These are phyloP conservation scores for Juglanconis oblonga DNA, from an alignment of 2,329 filamentous ascomycete genomes.

Conservation along the genomic window DNA sequence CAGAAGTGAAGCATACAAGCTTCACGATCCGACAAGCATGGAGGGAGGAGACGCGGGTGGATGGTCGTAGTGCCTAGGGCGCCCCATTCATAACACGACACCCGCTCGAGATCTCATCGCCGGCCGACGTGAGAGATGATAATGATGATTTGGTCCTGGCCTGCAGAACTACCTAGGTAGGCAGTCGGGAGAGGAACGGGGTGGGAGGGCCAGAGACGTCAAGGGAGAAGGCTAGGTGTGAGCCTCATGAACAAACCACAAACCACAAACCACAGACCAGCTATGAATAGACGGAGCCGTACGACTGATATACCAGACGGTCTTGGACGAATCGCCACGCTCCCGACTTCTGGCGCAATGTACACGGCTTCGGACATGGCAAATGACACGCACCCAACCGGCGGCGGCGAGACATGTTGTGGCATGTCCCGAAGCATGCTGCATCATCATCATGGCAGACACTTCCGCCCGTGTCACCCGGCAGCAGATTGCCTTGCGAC, in stretches of 20 bases:
- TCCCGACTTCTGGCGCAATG: neutral
- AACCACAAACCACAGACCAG: too few species aligned
- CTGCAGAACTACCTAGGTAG: neutral
- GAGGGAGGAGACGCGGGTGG: neutral
- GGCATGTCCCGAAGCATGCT: too few species aligned
- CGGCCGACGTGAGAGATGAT: neutral
- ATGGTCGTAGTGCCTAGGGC: neutral
- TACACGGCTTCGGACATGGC: too few species aligned
- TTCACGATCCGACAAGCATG: conserved; percentile 9
- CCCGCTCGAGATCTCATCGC: neutral
- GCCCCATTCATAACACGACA: neutral
- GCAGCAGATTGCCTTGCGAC: neutral
- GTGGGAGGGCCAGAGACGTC: neutral
- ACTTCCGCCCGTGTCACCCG: neutral
- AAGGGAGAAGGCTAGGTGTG: neutral
- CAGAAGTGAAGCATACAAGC: conserved; percentile 3
- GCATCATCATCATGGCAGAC: neutral
- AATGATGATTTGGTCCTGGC: neutral
- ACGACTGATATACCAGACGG: neutral
- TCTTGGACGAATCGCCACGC: neutral
- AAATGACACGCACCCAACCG: too few species aligned
- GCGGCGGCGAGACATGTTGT: neutral
- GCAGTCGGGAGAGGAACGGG: neutral
- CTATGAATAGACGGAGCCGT: neutral
- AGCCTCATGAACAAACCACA: neutral